These are phyloP conservation scores for Plasmodium cynomolgi DNA, from an alignment of 169 alveolate genomes.

Conservation along the genomic window DNA sequence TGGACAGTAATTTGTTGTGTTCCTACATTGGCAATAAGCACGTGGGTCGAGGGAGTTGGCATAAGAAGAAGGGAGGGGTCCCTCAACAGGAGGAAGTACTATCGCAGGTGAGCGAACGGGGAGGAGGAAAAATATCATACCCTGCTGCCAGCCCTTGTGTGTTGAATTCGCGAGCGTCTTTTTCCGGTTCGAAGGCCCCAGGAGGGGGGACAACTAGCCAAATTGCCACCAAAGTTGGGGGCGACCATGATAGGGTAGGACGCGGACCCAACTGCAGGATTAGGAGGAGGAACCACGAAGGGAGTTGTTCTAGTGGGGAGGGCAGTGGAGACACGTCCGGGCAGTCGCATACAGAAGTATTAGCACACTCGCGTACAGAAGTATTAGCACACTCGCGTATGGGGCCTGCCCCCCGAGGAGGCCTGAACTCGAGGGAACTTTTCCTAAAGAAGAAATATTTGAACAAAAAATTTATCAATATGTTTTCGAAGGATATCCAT, in stretches of 20 bases:
- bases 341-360: not conserved
- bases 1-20: slow-evolving; percentile 32
- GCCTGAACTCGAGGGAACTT: not conserved
- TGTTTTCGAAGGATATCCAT: slow-evolving; percentile 44
- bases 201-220: not conserved
- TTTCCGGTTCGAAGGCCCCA: not conserved
- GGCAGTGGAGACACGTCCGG: not conserved
- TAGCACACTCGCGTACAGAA: not conserved
- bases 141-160: not conserved
- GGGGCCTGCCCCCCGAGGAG: not conserved
- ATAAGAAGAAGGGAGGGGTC: not conserved
- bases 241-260: not conserved
- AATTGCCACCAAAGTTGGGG: not conserved
- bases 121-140: not conserved
- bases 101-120: not conserved
- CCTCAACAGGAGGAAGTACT: not conserved
- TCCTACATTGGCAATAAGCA: not conserved
- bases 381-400: not conserved
- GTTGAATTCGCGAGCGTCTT: not conserved
- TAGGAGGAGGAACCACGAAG: not conserved
- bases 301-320: not conserved
- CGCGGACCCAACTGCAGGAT: not conserved
- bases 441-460: slow-evolving; percentile 24
- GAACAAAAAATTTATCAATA: slow-evolving; percentile 33
- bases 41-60: not conserved